Conservation (phyloP, 768 basidiomycete genomes). For the Gymnopilus junonius region DNA sequence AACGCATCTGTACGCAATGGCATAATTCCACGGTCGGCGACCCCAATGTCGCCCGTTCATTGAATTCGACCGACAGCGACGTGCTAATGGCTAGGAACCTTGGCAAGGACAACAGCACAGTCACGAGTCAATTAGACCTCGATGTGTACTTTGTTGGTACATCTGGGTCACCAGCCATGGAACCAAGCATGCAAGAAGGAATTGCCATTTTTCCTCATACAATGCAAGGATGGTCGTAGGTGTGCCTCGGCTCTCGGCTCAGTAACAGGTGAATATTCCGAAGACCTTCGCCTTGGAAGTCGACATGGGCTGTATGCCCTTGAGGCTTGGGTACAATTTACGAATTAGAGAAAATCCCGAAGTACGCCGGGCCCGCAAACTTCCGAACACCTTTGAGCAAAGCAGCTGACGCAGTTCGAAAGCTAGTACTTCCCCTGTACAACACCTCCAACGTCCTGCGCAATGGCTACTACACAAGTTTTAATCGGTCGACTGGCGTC, state of each 20-base stretch:
- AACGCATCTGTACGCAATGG: conserved; percentile 24
- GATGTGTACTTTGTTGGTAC: not conserved
- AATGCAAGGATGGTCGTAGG: conserved; percentile 20
- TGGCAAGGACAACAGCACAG: not conserved
- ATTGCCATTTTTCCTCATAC: conserved; percentile 21
- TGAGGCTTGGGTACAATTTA: conserved; percentile 6
- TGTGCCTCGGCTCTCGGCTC: conserved; percentile 16
- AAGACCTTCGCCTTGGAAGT: conserved; percentile 24
- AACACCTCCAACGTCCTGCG: conserved; percentile 20
- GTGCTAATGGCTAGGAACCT: conserved; percentile 25
- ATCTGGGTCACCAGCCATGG: conserved; percentile 16
- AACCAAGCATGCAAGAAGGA: conserved; percentile 17
- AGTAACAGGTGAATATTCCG: conserved; percentile 16
- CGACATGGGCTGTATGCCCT: conserved; percentile 23
- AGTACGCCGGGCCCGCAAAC: conserved; percentile 19
- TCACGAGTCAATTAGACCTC: not conserved
- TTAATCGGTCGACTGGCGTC: conserved; percentile 10
- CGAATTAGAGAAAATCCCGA: not conserved
- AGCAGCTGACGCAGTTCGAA: conserved; percentile 22
- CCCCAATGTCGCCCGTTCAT: conserved; percentile 10
- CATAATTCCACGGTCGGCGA: conserved; percentile 28
- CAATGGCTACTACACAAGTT: conserved; percentile 10
- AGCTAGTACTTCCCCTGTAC: conserved; percentile 20
- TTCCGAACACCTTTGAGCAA: conserved; percentile 18
- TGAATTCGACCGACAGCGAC: conserved; percentile 30